These are phyloP conservation scores for Lachnellula hyalina DNA, from an alignment of 2,329 filamentous ascomycete species.

Conservation along the genomic window DNA sequence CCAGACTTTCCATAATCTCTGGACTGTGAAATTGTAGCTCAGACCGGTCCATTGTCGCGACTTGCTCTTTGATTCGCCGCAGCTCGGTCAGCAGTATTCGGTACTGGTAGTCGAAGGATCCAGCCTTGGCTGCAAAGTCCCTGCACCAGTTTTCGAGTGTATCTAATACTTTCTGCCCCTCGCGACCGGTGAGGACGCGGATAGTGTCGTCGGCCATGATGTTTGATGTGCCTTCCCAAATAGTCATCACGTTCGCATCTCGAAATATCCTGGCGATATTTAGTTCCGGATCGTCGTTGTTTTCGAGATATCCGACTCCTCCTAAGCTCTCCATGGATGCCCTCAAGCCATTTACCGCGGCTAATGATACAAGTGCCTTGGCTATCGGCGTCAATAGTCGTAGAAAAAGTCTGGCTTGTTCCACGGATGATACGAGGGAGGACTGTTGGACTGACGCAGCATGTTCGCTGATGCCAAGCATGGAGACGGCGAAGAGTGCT, in stretches of 20 bases:
- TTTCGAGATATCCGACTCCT: constrained; percentile 62
- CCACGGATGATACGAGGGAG: neutral
- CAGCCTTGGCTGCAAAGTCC: constrained; percentile 9
- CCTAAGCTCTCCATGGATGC: constrained; percentile 60
- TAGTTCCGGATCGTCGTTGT: constrained; percentile 54
- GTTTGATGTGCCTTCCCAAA: constrained; percentile 71
- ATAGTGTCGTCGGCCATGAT: constrained; percentile 55
- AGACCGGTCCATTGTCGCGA: constrained; percentile 16
- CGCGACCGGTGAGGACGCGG: constrained; percentile 39
- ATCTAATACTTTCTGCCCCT: constrained; percentile 33
- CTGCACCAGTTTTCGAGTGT: constrained; percentile 40
- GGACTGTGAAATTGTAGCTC: constrained; percentile 31
- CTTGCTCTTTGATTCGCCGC: constrained; percentile 11
- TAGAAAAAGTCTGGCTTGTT: constrained; percentile 38
- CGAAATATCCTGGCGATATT: constrained; percentile 63
- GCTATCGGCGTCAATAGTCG: constrained; percentile 54
- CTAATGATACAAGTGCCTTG: constrained; percentile 53
- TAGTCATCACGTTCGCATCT: constrained; percentile 57
- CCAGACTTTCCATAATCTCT: constrained; percentile 29
- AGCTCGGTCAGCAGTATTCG: constrained; percentile 12
- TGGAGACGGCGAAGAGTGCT: constrained; percentile 45
- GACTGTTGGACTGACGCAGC: neutral
- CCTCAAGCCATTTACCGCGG: constrained; percentile 44
- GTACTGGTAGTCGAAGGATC: constrained; percentile 5
- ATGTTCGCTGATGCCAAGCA: constrained; percentile 50